Percentiles rank a stretch among this genome's conserved stretches.
Conservation (phyloP, 139 green algal genomes). For the Mesotaenium endlicherianum region DNA sequence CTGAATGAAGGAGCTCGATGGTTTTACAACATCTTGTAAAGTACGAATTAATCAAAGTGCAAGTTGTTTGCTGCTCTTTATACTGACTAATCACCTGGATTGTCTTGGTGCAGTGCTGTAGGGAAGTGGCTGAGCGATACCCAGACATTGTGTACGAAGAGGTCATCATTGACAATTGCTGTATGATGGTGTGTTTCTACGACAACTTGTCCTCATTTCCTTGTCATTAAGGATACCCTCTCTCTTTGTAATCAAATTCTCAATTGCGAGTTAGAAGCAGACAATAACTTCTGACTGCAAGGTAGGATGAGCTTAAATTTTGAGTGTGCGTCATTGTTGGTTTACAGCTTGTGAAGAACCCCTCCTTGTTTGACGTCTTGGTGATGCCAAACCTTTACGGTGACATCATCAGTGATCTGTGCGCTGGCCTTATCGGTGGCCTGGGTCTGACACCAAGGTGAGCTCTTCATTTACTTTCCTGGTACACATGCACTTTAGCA, state of each 20-base stretch:
- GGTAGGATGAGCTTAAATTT: too few species aligned
- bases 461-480: neutral
- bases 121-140: conserved; percentile 78
- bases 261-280: too few species aligned
- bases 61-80: too few species aligned
- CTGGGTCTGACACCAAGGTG: conserved; percentile 86
- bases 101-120: conserved; percentile 69
- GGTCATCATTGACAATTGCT: conserved; percentile 96
- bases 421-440: conserved; percentile 89
- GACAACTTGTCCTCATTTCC: too few species aligned
- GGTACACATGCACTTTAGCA: neutral
- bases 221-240: too few species aligned
- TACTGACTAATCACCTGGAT: too few species aligned
- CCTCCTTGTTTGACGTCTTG: conserved; percentile 89
- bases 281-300: too few species aligned
- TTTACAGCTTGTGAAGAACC: conserved; percentile 72
- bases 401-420: conserved; percentile 95
- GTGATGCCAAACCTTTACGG: conserved; percentile 96
- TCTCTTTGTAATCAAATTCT: too few species aligned
- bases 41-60: too few species aligned
- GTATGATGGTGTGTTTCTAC: conserved; percentile 85
- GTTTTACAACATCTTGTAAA: too few species aligned
- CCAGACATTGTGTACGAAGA: conserved; percentile 91
- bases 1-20: too few species aligned
- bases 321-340: too few species aligned